Base-by-base conservation (phyloP, 83 land plant species). In the Picea abies region DNA sequence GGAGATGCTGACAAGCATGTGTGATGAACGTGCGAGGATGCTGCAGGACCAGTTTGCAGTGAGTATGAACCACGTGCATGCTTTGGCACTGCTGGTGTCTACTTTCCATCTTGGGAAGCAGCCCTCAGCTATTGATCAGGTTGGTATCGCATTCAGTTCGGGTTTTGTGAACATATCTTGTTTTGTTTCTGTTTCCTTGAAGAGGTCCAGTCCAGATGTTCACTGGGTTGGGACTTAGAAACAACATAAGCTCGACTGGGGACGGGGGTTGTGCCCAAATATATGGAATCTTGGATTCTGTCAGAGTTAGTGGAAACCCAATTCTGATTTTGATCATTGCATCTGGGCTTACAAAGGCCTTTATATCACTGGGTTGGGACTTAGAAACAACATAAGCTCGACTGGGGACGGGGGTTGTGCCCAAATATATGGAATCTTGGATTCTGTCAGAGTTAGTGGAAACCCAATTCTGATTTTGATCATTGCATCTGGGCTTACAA, bases 71-170 rank as follows among this genome's bases (percentile, higher is more conserved):
- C 99, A 95, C 89, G 86, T 95, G 32, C 98, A 97, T 44, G 94
- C 99, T n/a, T 82, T 97, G 82, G 89, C 99, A 20, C 91, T 97
- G 67, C 81, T 97, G 78, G 88, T 97, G 62, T 94, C 99, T 10
- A 97, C 96, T 22, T 95, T 97, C 77, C 96, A 97, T 83, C 93
- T 95, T 78, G 94, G 90, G 63, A 93, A 92, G 79, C 85, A 92
- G 52, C 98, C 96, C 44, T 91, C 99, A 76, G 93, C 96, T 29
- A 91, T 97, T 84, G 94, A 95, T 84, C 99, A 97, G 99, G 99
- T 94, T 61, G 47, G 32, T 26, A 60, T 58, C 12, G 58, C 3
- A 56, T 12, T 56, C 58, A 12, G 58, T 56, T 56, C 58, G 58
- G 15, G 58, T 56, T 56, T 56, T 56, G 58, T 56, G 58, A 56